phyloP scores from a whole-genome alignment of 129 eudicot genomes.

The Flaveria linearis region DNA sequence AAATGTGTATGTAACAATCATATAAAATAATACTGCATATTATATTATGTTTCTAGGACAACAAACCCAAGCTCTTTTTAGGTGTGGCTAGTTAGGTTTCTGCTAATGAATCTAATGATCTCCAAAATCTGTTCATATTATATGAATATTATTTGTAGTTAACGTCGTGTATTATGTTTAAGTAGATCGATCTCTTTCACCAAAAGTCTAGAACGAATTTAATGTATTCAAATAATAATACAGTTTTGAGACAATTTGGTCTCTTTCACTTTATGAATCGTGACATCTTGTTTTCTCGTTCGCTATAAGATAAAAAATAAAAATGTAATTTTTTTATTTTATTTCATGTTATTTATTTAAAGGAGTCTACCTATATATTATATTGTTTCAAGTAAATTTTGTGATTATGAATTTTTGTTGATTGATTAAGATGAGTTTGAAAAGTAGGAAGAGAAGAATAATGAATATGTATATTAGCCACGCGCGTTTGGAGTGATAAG shows the following conservation, averaged over 20 bases:
- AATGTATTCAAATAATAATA: background rate
- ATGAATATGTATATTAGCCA: too few relatives aligned
- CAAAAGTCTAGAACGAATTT: background rate
- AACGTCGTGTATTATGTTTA: too few relatives aligned
- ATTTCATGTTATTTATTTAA: background rate
- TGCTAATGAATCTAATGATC: background rate
- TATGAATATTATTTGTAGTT: too few relatives aligned
- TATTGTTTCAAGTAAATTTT: background rate
- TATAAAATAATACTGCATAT: too few relatives aligned
- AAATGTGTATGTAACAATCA: too few relatives aligned
- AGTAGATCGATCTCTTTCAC: background rate
- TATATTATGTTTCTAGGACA: background rate
- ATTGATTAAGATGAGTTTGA: background rate
- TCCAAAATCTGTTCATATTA: background rate
- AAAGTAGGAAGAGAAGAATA: background rate
- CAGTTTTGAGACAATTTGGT: background rate
- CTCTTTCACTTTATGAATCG: background rate
- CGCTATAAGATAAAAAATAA: too few relatives aligned
- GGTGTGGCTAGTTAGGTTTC: background rate
- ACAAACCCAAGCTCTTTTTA: background rate
- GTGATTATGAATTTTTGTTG: background rate
- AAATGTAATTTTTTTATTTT: too few relatives aligned
- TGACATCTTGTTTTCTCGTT: too few relatives aligned
- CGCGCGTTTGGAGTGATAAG: too few relatives aligned
- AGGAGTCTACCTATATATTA: background rate